phyloP scores from a whole-genome alignment of 2,329 filamentous ascomycete species.

The Alternaria triticina region DNA sequence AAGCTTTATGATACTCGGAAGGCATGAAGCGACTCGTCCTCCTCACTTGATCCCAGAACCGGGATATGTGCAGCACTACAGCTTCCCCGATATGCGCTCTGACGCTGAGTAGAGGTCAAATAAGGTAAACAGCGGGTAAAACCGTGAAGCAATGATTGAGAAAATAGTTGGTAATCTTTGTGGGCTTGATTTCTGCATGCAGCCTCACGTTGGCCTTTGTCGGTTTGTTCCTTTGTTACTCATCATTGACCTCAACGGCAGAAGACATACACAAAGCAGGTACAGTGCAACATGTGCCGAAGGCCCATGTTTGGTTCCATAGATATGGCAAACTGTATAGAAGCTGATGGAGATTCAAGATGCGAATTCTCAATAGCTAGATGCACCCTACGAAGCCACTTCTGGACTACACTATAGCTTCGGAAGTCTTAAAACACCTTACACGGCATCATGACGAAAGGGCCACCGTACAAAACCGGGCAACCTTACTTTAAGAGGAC shows the following conservation, averaged over 20 bases:
- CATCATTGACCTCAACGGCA: background rate
- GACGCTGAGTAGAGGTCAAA: background rate
- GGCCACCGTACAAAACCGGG: background rate
- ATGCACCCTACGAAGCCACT: background rate
- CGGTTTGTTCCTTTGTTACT: background rate
- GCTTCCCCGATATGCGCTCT: too few relatives aligned
- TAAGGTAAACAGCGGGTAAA: background rate
- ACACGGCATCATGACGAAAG: background rate
- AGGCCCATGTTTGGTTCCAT: background rate
- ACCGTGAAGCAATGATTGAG: background rate
- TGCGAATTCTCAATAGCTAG: background rate
- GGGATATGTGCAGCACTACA: too few relatives aligned
- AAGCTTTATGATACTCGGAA: too few relatives aligned
- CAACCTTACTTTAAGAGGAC: constrained; percentile 1
- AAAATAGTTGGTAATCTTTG: background rate
- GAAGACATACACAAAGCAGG: background rate
- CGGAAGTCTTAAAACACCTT: background rate
- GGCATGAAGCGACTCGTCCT: too few relatives aligned
- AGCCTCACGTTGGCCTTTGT: background rate
- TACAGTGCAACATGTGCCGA: background rate
- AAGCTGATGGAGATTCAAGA: background rate
- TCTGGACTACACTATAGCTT: background rate
- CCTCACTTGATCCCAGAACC: too few relatives aligned
- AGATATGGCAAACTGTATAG: background rate
- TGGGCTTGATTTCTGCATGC: background rate